Evolutionary conservation across 148 eudicot species (phyloP), one percentile per base, ranked within the genome.

Genomic region (Amaranthus cruentus): DNA sequence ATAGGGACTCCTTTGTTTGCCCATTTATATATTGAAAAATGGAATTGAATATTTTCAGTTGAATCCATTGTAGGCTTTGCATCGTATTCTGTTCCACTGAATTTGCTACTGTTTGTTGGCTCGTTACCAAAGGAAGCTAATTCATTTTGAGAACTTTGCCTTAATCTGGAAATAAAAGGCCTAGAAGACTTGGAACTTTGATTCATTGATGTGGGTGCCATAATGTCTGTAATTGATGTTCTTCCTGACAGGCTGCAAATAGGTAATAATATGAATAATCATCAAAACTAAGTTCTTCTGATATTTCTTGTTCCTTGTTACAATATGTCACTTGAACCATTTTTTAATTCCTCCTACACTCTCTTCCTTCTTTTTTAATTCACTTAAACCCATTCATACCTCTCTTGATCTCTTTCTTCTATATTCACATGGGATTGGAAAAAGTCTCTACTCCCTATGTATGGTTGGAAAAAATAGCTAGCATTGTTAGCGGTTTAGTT

Each of bases 21-120:
- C 98, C 98, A 93, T 73, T 87, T 91, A 79, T 93, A 85, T 76
- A 93, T 91, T 15, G 97, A 93, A 79, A 91, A 93, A 75, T 93
- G 98, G 78, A 90, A 93, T 56, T 86, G 85, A 66, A 76, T 70
- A 21, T 68, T 68, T 12, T 73, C 69, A 62, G 76, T 79, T 13
- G 73, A 54, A 55, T 84, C 75, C 44, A 73, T 75, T 11, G 56
- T 70, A 56, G 59, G 8, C 51, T 51, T 51, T 43, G 59, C 58
- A 62, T 73, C 78, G 9, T 44, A 72, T 13, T 75, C 77, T 47
- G 48, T 48, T 66, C 84, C 84, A 73, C 74, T 76, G 58, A 70
- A 62, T 28, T 71, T 76, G 44, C 55, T 62, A 14, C 49, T 70
- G 14, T 63, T 21, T 55, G 57, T 9, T 61, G 69, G 63, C 42